Base-by-base conservation (phyloP, 441 rosid species). In the Populus hybrid region DNA sequence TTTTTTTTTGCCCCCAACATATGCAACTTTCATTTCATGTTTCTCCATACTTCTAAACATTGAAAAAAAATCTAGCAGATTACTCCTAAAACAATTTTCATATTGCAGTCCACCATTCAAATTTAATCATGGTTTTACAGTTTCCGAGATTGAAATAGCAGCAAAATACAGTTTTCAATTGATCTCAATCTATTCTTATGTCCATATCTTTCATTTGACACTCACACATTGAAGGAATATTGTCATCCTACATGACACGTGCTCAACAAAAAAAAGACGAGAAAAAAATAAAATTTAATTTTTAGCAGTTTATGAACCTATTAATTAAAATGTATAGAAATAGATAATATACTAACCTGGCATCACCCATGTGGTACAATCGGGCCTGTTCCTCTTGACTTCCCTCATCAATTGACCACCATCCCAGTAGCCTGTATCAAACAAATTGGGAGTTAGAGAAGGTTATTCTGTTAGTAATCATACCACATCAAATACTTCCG, bases 371-470 rank as follows among this genome's bases (percentile, higher is more conserved):
- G 35, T 89, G 91, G 86, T 88, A 92, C 75, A 96, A 86, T 19
- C 90, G 91, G 34, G 98, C 98, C 83, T 94, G 94, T 76, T 94
- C 99, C 88, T 96, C 99, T 76, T 83, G 79, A 76, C 98, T 94
- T 81, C 92, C 98, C 84, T 94, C 98, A 80, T 96, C 99, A 76
- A 96, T 94, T 73, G 99, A 96, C 99, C 99, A 96, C 99, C 99
- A 96, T 69, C 99, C 99, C 73, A 96, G 77, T 70, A 96, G 80
- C 88, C 99, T 96, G 87, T 46, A 78, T 74, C 72, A 50, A 38
- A 82, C 68, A 76, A 68, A 80, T 79, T 35, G 76, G 40, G 42
- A 57, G 28, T 79, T 6, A 69, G 38, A 73, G 38, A 75, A 77
- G 42, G 9, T 38, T 72, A 30, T 32, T 19, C 12, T 35, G 36